A percentile compares a stretch with the other conserved stretches of the same genome.
phyloP scores from a whole-genome alignment of 768 basidiomycete species.

The Auricularia cornea region DNA sequence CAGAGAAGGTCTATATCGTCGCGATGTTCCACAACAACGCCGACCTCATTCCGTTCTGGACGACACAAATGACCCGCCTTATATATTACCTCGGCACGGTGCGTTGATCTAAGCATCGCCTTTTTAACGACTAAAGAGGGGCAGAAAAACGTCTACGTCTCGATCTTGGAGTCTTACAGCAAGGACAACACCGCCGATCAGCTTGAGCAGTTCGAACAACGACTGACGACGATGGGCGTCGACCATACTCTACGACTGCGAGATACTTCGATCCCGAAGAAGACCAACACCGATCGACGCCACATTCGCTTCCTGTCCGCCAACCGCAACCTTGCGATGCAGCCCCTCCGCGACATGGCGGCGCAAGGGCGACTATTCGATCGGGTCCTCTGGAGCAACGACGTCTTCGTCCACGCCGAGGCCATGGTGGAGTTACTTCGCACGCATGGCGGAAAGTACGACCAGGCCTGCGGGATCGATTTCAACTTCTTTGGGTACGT shows the following conservation, averaged over 20 bases:
- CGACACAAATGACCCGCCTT: constrained; percentile 22
- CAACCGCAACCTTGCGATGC: constrained; percentile 33
- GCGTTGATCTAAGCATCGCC: neutral
- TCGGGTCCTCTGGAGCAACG: constrained; percentile 35
- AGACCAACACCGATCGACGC: constrained; percentile 18
- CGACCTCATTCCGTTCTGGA: constrained; percentile 32
- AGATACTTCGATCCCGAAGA: constrained; percentile 18
- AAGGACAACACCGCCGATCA: constrained; percentile 24
- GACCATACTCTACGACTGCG: constrained; percentile 21
- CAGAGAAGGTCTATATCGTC: constrained; percentile 31
- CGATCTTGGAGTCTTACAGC: constrained; percentile 33
- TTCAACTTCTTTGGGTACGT: constrained; percentile 21
- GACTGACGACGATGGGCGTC: constrained; percentile 19
- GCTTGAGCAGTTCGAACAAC: constrained; percentile 18
- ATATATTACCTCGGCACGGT: constrained; percentile 30
- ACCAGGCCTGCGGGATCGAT: constrained; percentile 38
- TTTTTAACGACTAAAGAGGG: neutral
- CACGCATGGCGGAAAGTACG: constrained; percentile 31
- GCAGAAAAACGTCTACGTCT: constrained; percentile 32
- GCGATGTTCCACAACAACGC: constrained; percentile 35
- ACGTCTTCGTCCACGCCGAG: constrained; percentile 34
- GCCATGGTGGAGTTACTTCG: constrained; percentile 31
- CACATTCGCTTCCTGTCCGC: constrained; percentile 32
- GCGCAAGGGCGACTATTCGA: constrained; percentile 17
- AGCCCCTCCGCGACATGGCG: constrained; percentile 28